Evolutionary conservation across 805 yeast species (phyloP), one percentile per base, ranked within the genome.

Genomic region (Priceomyces melissophilus): DNA sequence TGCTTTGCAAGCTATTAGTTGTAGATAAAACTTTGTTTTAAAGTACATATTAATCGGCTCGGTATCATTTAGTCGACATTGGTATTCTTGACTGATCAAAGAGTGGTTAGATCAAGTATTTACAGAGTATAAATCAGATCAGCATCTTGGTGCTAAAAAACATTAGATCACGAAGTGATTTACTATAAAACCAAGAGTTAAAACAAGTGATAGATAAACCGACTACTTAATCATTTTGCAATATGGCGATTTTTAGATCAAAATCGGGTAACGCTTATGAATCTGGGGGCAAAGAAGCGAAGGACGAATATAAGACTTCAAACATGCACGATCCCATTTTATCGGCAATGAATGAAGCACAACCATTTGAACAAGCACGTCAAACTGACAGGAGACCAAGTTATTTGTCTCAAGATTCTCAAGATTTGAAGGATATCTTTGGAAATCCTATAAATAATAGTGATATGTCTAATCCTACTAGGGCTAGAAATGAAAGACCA

Each of bases 401-500:
- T 42, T 69, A 61, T 50, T 58, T 63, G 43, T 60, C 67, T 14
- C 75, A 79, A 31, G 79, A 76, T 23, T 70, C 76, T 35, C 71
- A 69, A 32, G 81, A 81, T 23, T 57, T 81, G 53, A 78, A 78
- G 51, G 99, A 93, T 61, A 81, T 87, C 32, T 91, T 90, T 61
- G 99, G 99, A 14, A 77, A 78, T 44, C 79, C 83, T 5, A 93
- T 93, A 54, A 58, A 58, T 2, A 79, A 79, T 48, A 86, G 95
- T 6, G 99, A 93, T 60, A 73, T 84, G 51, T 87, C 96, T 30
- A 93, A 93, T 59, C 99, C 99, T 23, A 82, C 96, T 5, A 78
- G 99, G 55, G 67, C 85, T 14, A 79, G 99, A 63, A 91, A 90
- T 61, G 99, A 93, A 66, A 79, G 99, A 55, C 99, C 99, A 3